These are phyloP conservation scores for Yamadazyma mexicana DNA, from an alignment of 1,139 yeast species.

Conservation along the genomic window DNA sequence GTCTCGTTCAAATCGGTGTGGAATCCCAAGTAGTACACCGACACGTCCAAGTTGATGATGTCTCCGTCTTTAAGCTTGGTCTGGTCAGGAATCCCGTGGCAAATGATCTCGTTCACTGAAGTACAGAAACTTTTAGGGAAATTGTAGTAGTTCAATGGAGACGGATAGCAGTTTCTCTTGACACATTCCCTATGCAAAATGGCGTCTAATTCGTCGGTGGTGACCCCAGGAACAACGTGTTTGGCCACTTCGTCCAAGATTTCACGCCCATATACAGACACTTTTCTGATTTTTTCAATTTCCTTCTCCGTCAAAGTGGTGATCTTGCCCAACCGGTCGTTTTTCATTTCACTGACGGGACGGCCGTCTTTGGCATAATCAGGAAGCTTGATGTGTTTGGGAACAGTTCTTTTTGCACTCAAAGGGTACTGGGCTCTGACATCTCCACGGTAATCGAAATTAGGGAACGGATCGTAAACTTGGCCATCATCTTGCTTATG, in stretches of 20 bases:
- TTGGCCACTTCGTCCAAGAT: conserved; percentile 85
- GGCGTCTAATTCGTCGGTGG: conserved; percentile 90
- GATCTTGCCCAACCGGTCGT: conserved; percentile 69
- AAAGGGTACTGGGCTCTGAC: conserved; percentile 83
- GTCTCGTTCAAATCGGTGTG: conserved; percentile 97
- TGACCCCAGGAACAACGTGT: conserved; percentile 79
- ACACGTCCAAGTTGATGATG: conserved; percentile 86
- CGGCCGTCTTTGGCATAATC: conserved; percentile 84
- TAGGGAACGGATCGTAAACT: conserved; percentile 86
- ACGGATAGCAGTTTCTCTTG: conserved; percentile 90
- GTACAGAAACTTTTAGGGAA: conserved; percentile 94
- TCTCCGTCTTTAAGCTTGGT: conserved; percentile 89
- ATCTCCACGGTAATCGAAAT: conserved; percentile 68
- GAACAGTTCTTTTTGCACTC: conserved; percentile 66
- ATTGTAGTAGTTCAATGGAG: conserved; percentile 92
- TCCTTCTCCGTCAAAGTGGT: conserved; percentile 63
- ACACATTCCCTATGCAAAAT: conserved; percentile 86
- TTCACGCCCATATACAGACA: conserved; percentile 79
- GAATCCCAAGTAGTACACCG: conserved; percentile 81
- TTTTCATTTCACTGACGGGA: conserved; percentile 75
- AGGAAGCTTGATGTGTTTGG: conserved; percentile 70
- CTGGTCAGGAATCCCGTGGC: conserved; percentile 97
- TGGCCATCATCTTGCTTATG: conserved; percentile 47
- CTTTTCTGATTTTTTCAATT: conserved; percentile 70
- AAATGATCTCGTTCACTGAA: conserved; percentile 89